Percentiles rank a stretch among this genome's conserved stretches.
Evolutionary conservation across 345 rosid species (phyloP).

Genomic region (Litchi chinensis): DNA sequence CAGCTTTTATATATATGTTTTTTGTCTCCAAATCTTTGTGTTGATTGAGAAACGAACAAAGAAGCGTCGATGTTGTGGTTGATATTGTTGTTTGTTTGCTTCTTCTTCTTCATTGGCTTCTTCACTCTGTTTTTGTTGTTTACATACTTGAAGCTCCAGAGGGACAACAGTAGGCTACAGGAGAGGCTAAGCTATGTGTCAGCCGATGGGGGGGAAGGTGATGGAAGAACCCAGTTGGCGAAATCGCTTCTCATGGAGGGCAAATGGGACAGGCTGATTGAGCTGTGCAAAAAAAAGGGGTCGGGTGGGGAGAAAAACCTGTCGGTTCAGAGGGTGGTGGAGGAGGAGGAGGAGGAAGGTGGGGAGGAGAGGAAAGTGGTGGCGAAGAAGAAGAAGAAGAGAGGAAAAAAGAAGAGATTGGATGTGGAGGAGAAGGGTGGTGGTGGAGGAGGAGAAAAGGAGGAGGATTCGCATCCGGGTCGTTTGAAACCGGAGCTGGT

Average conservation of each 20-base stretch:
- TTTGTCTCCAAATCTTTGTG: background rate
- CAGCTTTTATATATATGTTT: background rate
- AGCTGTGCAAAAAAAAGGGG: conserved; percentile 23
- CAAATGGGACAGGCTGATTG: conserved; percentile 36
- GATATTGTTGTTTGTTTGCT: conserved; percentile 17
- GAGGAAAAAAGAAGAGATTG: conserved; percentile 36
- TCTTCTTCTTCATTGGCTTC: conserved; percentile 37
- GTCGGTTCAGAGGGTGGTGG: background rate
- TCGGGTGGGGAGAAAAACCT: conserved; percentile 18
- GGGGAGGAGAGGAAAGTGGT: conserved; percentile 41
- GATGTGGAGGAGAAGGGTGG: conserved; percentile 22
- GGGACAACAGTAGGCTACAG: background rate
- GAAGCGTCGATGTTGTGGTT: conserved; percentile 38
- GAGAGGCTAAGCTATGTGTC: background rate
- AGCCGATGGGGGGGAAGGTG: conserved; percentile 17
- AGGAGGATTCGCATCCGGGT: conserved; percentile 31
- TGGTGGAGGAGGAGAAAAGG: conserved; percentile 19
- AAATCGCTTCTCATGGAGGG: conserved; percentile 60
- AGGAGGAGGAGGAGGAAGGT: conserved; percentile 5
- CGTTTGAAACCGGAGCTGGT: conserved; percentile 59
- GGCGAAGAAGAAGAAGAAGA: conserved; percentile 69
- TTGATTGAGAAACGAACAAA: background rate
- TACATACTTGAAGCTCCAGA: conserved; percentile 33
- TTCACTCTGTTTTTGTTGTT: conserved; percentile 46
- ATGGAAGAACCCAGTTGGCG: conserved; percentile 39